Evolutionary conservation across 83 land plant species (phyloP), one percentile per base, ranked within the genome.

Genomic region (Isoetes engelmannii): DNA sequence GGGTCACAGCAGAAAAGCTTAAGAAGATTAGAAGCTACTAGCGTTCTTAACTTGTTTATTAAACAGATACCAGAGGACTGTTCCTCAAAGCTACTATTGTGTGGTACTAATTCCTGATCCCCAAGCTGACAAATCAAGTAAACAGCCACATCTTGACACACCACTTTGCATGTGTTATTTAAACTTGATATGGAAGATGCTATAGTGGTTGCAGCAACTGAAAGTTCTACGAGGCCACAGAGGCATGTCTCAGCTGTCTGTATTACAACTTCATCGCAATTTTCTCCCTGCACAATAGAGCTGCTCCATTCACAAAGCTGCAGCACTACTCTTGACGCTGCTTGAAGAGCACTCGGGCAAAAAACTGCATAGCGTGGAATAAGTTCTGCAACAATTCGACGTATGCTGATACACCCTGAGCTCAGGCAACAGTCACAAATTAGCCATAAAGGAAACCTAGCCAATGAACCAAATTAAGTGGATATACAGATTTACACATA

Each of bases 301-400:
- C 85, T 66, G 78, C 84, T 87, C 87, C 84, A 80, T 7, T 83
- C 84, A 20, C 82, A 75, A 80, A 93, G 82, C 63, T 84, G 81
- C 44, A 87, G 79, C 20, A 83, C 65, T 44, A 80, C 95, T 57
- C 77, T 80, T 6, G 84, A 74, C 12, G 96, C 95, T 66, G 89
- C 83, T 76, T 93, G 92, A 67, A 93, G 85, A 65, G 96, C 96
- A 72, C 86, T 76, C 50, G 98, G 98, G 62, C 96, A 89, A 76
- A 70, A 83, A 15, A 86, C 69, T 60, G 86, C 98, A 79, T 89
- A 93, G 21, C 87, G 80, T 5, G 98, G 96, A 77, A 93, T 85
- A 2, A 89, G 81, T 74, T 93, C 98, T 44, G 92, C 87, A 58
- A 84, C 89, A 70, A 93, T 77, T 2, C 98, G 87, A 45, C 92